Conservation (phyloP, 805 yeast genomes). For the Kuraishia molischiana region DNA sequence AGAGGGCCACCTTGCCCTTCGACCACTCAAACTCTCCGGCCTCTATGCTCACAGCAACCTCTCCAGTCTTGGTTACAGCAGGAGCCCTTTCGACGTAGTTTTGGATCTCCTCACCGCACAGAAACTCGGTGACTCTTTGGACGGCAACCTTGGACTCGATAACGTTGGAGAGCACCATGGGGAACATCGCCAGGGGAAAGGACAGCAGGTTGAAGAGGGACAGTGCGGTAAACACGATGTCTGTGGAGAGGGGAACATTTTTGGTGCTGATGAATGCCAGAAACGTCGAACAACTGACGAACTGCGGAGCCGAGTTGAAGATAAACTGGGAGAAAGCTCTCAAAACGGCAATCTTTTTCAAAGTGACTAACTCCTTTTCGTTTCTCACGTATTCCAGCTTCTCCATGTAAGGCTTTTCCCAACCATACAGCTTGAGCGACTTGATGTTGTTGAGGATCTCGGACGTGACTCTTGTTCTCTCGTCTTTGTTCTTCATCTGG, state of each 20-base stretch:
- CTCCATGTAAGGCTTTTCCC: conserved; percentile 83
- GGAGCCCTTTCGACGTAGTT: conserved; percentile 48
- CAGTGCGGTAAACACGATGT: conserved; percentile 85
- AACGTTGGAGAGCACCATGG: conserved; percentile 79
- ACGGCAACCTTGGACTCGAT: conserved; percentile 86
- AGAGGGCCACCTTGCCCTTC: conserved; percentile 60
- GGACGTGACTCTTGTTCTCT: conserved; percentile 79
- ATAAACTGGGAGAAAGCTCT: conserved; percentile 64
- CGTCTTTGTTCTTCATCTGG: conserved; percentile 88
- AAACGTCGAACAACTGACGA: conserved; percentile 86
- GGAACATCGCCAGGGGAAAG: conserved; percentile 89
- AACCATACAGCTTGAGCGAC: conserved; percentile 86
- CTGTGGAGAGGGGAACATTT: conserved; percentile 67
- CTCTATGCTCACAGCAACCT: conserved; percentile 47
- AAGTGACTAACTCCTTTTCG: conserved; percentile 70
- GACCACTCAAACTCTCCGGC: conserved; percentile 75
- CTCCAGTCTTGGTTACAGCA: conserved; percentile 45
- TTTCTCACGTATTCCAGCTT: conserved; percentile 78
- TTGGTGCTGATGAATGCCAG: conserved; percentile 62
- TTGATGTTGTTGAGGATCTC: conserved; percentile 89
- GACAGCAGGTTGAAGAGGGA: conserved; percentile 79
- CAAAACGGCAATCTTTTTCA: conserved; percentile 64
- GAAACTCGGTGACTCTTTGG: conserved; percentile 62
- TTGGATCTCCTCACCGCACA: conserved; percentile 74
- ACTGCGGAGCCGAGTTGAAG: conserved; percentile 80